Percentiles rank a stretch among this genome's conserved stretches.
Conservation (phyloP, 1,139 yeast species). For the Zygosaccharomyces sapae region DNA sequence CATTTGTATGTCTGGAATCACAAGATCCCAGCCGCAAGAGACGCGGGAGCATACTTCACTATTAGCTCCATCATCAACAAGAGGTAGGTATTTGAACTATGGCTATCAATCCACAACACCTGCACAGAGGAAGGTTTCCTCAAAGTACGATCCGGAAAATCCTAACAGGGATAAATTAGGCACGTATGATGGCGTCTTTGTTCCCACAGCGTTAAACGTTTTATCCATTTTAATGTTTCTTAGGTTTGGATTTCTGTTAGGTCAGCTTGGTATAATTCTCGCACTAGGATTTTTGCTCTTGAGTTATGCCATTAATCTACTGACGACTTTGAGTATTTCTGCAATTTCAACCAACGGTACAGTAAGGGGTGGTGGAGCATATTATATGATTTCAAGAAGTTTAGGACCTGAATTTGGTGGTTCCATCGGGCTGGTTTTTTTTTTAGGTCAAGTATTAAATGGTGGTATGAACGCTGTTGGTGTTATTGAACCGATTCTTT, state of each 20-base stretch:
- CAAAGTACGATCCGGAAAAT: slow-evolving; percentile 34
- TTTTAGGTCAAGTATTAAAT: slow-evolving; percentile 70
- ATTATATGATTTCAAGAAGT: slow-evolving; percentile 74
- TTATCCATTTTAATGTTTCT: slow-evolving; percentile 77
- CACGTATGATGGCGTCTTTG: slow-evolving; percentile 73
- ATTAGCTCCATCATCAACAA: slow-evolving; percentile 20
- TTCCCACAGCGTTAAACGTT: slow-evolving; percentile 72
- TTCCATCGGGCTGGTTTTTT: slow-evolving; percentile 72
- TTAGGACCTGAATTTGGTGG: slow-evolving; percentile 85
- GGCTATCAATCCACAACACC: slow-evolving; percentile 24
- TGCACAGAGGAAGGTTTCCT: slow-evolving; percentile 27
- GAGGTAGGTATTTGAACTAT: slow-evolving; percentile 30
- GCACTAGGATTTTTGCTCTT: slow-evolving; percentile 52
- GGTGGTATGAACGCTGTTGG: slow-evolving; percentile 79
- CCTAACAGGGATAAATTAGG: slow-evolving; percentile 49
- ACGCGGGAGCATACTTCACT: slow-evolving; percentile 25
- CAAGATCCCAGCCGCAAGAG: background rate
- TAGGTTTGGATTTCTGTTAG: slow-evolving; percentile 73
- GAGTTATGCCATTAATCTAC: slow-evolving; percentile 60
- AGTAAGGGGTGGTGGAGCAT: slow-evolving; percentile 81
- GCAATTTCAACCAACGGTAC: slow-evolving; percentile 83
- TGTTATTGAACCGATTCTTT: slow-evolving; percentile 66
- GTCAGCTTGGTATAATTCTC: slow-evolving; percentile 72
- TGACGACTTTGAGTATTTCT: slow-evolving; percentile 69
- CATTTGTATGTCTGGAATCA: slow-evolving; percentile 4